Percentiles rank a stretch among this genome's conserved stretches.
phyloP scores from a whole-genome alignment of 768 basidiomycete species.

The Agrocybe pediades region DNA sequence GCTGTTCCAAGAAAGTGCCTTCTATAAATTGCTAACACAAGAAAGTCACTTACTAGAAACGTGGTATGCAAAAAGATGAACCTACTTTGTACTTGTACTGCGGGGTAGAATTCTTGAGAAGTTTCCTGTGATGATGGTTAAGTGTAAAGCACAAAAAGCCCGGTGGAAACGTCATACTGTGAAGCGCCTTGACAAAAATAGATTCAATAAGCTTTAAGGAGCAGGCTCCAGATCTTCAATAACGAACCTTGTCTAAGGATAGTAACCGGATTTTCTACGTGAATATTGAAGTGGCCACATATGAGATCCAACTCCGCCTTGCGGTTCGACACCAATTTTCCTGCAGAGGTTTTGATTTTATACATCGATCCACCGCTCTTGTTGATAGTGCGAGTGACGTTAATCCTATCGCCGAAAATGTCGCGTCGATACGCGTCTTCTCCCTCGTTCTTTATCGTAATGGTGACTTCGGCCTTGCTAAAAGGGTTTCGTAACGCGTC shows the following conservation, averaged over 20 bases:
- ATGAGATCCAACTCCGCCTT: constrained; percentile 6
- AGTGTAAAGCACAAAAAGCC: not conserved
- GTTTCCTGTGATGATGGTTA: not conserved
- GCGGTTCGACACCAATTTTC: constrained; percentile 1
- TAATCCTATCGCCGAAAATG: constrained; percentile 5
- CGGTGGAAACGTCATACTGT: not conserved
- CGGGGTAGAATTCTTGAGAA: constrained; percentile 5
- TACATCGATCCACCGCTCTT: constrained; percentile 4
- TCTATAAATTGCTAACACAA: not conserved
- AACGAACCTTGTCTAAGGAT: constrained; percentile 10
- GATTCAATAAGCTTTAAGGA: too few species aligned
- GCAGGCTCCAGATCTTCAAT: too few species aligned
- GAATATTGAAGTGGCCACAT: constrained; percentile 7
- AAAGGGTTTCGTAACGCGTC: not conserved
- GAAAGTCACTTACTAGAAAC: not conserved
- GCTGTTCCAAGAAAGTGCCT: constrained; percentile 1
- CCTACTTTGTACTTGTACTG: constrained; percentile 6
- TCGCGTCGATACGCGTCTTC: constrained; percentile 5
- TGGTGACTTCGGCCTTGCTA: constrained; percentile 8
- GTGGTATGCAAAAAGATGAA: not conserved
- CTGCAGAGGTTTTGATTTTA: constrained; percentile 4
- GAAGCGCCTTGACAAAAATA: too few species aligned
- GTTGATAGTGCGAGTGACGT: constrained; percentile 4
- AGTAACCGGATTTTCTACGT: constrained; percentile 14
- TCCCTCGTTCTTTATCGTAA: constrained; percentile 8